Base-by-base conservation (phyloP, 495 filamentous ascomycete species). In the Cudoniella acicularis region DNA sequence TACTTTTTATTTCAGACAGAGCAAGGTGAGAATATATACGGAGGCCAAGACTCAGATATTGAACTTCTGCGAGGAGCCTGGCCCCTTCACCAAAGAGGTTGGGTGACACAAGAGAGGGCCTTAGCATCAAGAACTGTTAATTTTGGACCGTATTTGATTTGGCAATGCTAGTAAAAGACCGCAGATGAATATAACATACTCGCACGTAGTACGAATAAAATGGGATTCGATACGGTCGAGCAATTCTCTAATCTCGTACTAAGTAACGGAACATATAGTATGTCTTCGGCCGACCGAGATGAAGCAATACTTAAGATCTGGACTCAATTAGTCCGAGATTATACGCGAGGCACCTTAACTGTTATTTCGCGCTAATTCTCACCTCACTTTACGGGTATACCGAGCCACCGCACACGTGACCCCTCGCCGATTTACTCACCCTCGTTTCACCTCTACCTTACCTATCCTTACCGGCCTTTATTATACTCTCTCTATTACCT, bases 51-150 rank as follows among this genome's bases (percentile, higher is more conserved):
- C 9, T 41, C 36, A n/a, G 9, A 41, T n/a, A 41, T 9, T 41
- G 36, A 41, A 9, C 36, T n/a, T 41, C n/a, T n/a, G n/a, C 36
- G n/a, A 9, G n/a, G 9, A n/a, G 36, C 36, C 9, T 41, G 36
- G 36, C 36, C 36, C 9, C 23, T 62, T 40, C 40, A 41, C 11
- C 42, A 54, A 26, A 56, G 62, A 10, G 58, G 52, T 8, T 64
- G 58, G 58, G 62, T 54, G 16, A 51, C 57, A 3, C 58, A 64
- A 47, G 62, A 64, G 25, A 42, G 57, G 3, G 20, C 56, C 13
- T 47, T 64, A 24, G 43, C 58, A 10, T 52, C 62, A 8, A 50
- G 62, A 10, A 54, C 56, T 48, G 22, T 65, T 23, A 51, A 65
- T 27, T 65, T 54, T 25, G 25, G 41, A 22, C 24, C 45, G n/a